phyloP scores from a whole-genome alignment of 345 rosid genomes.

The Gossypium herbaceum region DNA sequence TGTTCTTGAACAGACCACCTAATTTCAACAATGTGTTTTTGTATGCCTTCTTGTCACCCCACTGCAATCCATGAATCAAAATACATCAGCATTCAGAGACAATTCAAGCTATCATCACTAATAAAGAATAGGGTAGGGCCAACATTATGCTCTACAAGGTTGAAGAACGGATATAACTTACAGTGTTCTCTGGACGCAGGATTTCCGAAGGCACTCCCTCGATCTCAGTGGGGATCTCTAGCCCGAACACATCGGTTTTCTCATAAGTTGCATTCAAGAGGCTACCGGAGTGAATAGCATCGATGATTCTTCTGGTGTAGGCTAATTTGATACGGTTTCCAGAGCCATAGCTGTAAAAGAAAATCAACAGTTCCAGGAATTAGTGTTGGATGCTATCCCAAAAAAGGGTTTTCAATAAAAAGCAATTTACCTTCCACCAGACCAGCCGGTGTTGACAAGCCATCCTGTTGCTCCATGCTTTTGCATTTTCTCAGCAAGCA shows the following conservation, averaged over 20 bases:
- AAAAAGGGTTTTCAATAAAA: too few relatives aligned
- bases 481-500: slow-evolving; percentile 96
- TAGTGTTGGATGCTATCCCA: not conserved
- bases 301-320: slow-evolving; percentile 86
- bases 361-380: not conserved
- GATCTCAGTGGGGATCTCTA: slow-evolving; percentile 68
- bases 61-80: slow-evolving; percentile 38
- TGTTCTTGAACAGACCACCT: slow-evolving; percentile 80
- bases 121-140: not conserved
- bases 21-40: slow-evolving; percentile 68
- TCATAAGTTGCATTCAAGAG: slow-evolving; percentile 57
- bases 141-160: not conserved
- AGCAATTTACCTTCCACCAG: slow-evolving; percentile 76
- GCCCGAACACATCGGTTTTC: slow-evolving; percentile 78
- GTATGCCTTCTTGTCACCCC: slow-evolving; percentile 82
- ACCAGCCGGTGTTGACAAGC: slow-evolving; percentile 99
- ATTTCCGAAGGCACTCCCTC: slow-evolving; percentile 88
- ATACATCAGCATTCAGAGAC: not conserved
- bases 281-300: slow-evolving; percentile 84
- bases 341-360: slow-evolving; percentile 60
- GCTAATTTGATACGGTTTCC: slow-evolving; percentile 83
- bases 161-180: slow-evolving; percentile 28
- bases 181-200: slow-evolving; percentile 75
- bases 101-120: not conserved
- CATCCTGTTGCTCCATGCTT: slow-evolving; percentile 91